A percentile compares a stretch with the other conserved stretches of the same genome.
phyloP scores from a whole-genome alignment of 2,329 filamentous ascomycete species.

The Paracoccidioides lutzii region DNA sequence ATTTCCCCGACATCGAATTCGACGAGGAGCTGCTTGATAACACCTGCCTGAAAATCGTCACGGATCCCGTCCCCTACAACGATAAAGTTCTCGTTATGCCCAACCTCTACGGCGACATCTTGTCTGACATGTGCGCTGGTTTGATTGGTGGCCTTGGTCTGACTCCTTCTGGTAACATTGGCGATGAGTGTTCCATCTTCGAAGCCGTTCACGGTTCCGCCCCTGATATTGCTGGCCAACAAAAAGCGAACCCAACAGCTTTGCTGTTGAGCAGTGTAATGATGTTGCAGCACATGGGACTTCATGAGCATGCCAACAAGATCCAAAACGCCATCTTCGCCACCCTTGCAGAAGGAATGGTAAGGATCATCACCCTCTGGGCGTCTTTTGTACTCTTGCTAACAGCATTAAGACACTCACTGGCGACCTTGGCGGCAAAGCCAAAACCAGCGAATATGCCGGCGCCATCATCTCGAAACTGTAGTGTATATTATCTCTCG shows the following conservation, averaged over 20 bases:
- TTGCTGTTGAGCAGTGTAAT: slow-evolving; percentile 93
- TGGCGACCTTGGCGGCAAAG: slow-evolving; percentile 88
- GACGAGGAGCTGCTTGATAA: slow-evolving; percentile 98
- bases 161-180: slow-evolving; percentile 96
- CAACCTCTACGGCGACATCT: slow-evolving; percentile 98
- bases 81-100: slow-evolving; percentile 97
- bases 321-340: slow-evolving; percentile 95
- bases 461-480: slow-evolving; percentile 69
- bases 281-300: slow-evolving; percentile 98
- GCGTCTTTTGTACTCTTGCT: background rate
- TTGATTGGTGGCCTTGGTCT: slow-evolving; percentile 95
- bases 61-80: slow-evolving; percentile 91
- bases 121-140: slow-evolving; percentile 98
- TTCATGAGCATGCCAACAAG: slow-evolving; percentile 67
- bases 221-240: slow-evolving; percentile 92
- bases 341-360: slow-evolving; percentile 90
- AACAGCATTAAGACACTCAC: slow-evolving; percentile 51
- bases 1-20: slow-evolving; percentile 92
- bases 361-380: slow-evolving; percentile 20
- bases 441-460: slow-evolving; percentile 92
- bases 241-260: slow-evolving; percentile 91
- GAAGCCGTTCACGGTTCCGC: slow-evolving; percentile 97
- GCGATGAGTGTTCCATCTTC: slow-evolving; percentile 98
- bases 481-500: slow-evolving; percentile 19
- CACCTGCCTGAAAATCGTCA: slow-evolving; percentile 97